Evolutionary conservation across 2,329 filamentous ascomycete species (phyloP), one percentile per base, ranked within the genome.

Genomic region (Xylaria polymorpha): DNA sequence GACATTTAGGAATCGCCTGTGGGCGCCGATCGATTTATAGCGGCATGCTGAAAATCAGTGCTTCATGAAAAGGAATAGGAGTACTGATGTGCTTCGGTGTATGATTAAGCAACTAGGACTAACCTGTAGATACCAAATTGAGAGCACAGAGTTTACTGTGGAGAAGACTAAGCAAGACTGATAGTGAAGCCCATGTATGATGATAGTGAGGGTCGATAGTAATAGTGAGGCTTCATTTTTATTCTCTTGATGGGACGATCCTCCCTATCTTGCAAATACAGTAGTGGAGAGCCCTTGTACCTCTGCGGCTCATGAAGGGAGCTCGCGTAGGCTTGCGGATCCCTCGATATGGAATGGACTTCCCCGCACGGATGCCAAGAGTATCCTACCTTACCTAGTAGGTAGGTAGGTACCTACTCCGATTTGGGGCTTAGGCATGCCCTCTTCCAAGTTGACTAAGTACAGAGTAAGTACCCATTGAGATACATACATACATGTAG

Each of bases 41-140:
- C 22, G 18, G 32, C 46, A 22, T 22, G 32, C 14, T 20, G 32
- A 71, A 62, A 53, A 35, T n/a, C 25, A 9, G n/a, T 1, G 9
- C 4, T 8, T 32, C 56, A 20, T 8, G n/a, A 64, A 39, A 32
- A 41, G 64, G 61, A 60, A 59, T 15, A 51, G 53, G 39, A 61
- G 32, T 58, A 44, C 25, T 35, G 18, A 44, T 57, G 25, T 59
- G 22, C 37, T 39, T 68, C 29, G n/a, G 35, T 70, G 67, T 71
- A 70, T 37, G 15, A 68, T 46, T 70, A 67, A 46, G 67, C 44
- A 64, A 61, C 15, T 64, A 43, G 57, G 64, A 70, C 70, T 71
- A 71, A 71, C 64, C 59, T 63, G 62, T 68, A 74, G 71, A 74
- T 72, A 73, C 57, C 12, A 50, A 66, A 71, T 64, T 69, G 63